Evolutionary conservation across 495 filamentous ascomycete species (phyloP).

Genomic region (Penicillium psychrofluorescens): DNA sequence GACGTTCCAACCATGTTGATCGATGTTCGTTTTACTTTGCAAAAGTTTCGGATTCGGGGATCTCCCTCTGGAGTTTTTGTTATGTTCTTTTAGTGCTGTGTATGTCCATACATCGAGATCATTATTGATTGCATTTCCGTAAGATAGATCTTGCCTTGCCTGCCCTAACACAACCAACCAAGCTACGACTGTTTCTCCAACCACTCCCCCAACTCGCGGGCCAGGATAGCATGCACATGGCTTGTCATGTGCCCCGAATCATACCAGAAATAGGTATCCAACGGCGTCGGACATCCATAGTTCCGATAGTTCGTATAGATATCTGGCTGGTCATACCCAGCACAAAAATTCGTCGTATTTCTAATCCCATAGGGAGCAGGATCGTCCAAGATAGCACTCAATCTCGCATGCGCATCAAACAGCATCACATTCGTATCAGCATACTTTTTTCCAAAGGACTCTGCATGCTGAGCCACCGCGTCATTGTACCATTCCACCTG

Average conservation of each 20-base stretch:
- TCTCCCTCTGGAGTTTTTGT: no score
- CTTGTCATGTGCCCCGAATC: conserved; percentile 45
- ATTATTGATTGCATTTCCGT: no score
- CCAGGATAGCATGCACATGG: conserved; percentile 33
- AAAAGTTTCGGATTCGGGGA: conserved; percentile 9
- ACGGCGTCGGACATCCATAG: conserved; percentile 40
- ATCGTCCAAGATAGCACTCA: conserved; percentile 38
- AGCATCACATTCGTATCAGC: conserved; percentile 28
- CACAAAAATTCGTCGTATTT: conserved; percentile 44
- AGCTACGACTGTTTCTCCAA: conserved; percentile 4
- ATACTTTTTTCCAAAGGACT: conserved; percentile 11
- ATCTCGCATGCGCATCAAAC: conserved; percentile 37
- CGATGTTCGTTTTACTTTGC: conserved; percentile 2
- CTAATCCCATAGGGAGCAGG: conserved; percentile 35
- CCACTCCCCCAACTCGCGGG: conserved; percentile 18
- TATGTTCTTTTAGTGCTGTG: conserved; percentile 2
- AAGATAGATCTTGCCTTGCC: no score
- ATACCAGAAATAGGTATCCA: conserved; percentile 46
- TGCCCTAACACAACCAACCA: no score
- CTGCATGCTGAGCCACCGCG: conserved; percentile 21
- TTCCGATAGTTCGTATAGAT: conserved; percentile 31
- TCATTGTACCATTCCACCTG: conserved; percentile 36
- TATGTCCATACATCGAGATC: conserved; percentile 9
- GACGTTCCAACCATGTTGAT: conserved; percentile 23
- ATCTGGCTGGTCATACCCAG: conserved; percentile 41